Conservation (phyloP, 2,329 filamentous ascomycete genomes). For the Colletotrichum cordylinicola region DNA sequence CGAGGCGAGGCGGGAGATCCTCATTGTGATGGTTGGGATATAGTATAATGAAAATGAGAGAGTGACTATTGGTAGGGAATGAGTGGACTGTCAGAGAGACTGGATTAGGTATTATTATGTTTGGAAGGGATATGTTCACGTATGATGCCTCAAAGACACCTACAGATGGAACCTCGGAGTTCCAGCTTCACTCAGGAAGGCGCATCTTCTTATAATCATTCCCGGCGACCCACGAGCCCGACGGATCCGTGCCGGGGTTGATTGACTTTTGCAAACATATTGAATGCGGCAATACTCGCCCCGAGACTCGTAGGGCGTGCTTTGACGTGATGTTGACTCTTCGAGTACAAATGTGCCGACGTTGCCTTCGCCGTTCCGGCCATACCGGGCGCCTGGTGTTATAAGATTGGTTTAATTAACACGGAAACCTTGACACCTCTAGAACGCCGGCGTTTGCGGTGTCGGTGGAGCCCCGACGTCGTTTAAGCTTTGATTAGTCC, state of each 20-base stretch:
- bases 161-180: rapidly evolving
- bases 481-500: not conserved
- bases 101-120: not conserved
- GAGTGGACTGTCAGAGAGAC: not conserved
- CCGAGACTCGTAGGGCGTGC: not conserved
- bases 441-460: not conserved
- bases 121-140: not conserved
- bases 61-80: not conserved
- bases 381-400: not conserved
- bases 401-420: not conserved
- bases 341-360: not conserved
- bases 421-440: not conserved
- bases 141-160: not conserved
- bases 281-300: not conserved
- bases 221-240: not conserved
- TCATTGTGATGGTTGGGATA: not conserved
- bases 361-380: not conserved
- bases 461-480: not conserved
- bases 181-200: not conserved
- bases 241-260: not conserved
- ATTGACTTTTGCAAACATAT: not conserved
- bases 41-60: no score
- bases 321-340: not conserved
- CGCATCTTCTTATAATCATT: not conserved
- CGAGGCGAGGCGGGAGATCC: not conserved